A percentile compares a stretch with the other conserved stretches of the same genome.
These are phyloP conservation scores for Beauveria brongniartii DNA, from an alignment of 2,329 filamentous ascomycete genomes.

Conservation along the genomic window DNA sequence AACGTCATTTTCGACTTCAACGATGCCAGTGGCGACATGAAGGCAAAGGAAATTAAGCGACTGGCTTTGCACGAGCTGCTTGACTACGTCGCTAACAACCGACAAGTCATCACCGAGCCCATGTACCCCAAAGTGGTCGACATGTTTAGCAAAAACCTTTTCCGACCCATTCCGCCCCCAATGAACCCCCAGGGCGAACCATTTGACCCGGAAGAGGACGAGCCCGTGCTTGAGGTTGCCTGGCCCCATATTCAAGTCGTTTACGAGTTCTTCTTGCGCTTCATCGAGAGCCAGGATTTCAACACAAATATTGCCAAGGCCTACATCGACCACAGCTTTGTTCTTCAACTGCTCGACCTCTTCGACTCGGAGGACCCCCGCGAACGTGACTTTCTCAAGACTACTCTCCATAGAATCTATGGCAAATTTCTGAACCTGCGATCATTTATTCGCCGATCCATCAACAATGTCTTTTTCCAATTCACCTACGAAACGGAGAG, in stretches of 20 bases:
- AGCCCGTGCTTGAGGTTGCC: constrained; percentile 93
- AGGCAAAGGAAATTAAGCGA: constrained; percentile 98
- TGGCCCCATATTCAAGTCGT: constrained; percentile 99
- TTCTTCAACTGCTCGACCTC: constrained; percentile 89
- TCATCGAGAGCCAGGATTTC: constrained; percentile 99
- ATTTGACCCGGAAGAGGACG: constrained; percentile 97
- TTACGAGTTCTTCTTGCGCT: constrained; percentile 97
- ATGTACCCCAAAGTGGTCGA: constrained; percentile 99
- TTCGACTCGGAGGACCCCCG: constrained; percentile 97
- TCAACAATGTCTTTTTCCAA: constrained; percentile 99
- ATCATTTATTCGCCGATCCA: constrained; percentile 94
- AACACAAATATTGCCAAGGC: constrained; percentile 99
- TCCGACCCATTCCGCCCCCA: constrained; percentile 91
- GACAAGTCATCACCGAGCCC: constrained; percentile 94
- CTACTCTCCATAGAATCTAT: constrained; percentile 94
- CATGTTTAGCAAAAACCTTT: constrained; percentile 98
- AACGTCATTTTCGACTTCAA: constrained; percentile 99
- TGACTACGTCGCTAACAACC: constrained; percentile 97
- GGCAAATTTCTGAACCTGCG: constrained; percentile 97
- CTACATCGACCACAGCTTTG: constrained; percentile 97
- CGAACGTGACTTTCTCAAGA: constrained; percentile 96
- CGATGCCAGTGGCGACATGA: constrained; percentile 96
- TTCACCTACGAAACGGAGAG: constrained; percentile 98
- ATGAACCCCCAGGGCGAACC: constrained; percentile 97
- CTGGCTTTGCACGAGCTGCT: constrained; percentile 90